Conservation (phyloP, 148 eudicot species). For the Beta vulgaris region DNA sequence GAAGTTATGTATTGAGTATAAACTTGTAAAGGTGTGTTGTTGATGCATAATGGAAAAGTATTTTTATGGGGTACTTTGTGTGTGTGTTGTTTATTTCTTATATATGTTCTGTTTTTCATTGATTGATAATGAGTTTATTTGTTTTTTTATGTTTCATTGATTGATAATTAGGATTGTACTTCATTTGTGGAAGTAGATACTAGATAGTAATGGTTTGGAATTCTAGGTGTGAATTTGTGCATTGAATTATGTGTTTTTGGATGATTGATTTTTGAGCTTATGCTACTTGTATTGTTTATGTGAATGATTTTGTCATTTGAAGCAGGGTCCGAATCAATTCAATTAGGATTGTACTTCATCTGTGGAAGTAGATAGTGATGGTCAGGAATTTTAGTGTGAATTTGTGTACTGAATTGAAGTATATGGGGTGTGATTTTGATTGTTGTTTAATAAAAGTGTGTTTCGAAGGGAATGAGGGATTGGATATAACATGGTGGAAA, state of each 20-base stretch:
- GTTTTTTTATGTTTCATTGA: neutral
- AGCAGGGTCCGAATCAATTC: neutral
- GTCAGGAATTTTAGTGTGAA: neutral
- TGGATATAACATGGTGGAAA: too few relatives aligned
- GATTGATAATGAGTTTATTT: neutral
- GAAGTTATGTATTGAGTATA: conserved; percentile 21
- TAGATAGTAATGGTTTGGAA: neutral
- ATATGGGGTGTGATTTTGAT: neutral
- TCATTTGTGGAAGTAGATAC: neutral
- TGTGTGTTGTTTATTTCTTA: too few relatives aligned
- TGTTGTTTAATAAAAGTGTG: neutral
- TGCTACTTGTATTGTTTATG: too few relatives aligned
- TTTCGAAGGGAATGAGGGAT: too few relatives aligned
- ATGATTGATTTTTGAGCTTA: too few relatives aligned
- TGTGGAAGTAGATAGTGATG: neutral
- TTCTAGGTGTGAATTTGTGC: neutral
- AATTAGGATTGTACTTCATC: neutral
- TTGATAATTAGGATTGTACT: neutral
- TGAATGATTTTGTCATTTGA: neutral
- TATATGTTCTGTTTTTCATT: neutral
- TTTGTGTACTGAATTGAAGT: neutral
- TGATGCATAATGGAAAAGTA: conserved; percentile 14
- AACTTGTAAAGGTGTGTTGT: conserved; percentile 18
- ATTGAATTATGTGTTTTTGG: too few relatives aligned
- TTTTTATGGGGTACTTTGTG: neutral